phyloP scores from a whole-genome alignment of 2,329 filamentous ascomycete species.

The Coniochaeta ligniaria region DNA sequence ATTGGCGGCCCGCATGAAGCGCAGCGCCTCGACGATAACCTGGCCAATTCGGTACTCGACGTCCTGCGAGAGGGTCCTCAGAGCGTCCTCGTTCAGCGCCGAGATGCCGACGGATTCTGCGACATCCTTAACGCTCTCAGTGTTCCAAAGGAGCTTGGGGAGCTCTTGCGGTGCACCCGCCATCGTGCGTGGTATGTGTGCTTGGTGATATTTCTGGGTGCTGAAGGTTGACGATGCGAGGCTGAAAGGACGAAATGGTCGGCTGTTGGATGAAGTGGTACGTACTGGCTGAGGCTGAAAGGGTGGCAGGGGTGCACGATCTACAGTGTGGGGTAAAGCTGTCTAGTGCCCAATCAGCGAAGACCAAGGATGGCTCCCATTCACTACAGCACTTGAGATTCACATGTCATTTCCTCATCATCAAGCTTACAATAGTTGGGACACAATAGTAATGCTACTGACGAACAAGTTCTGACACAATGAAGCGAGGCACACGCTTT shows the following conservation, averaged over 20 bases:
- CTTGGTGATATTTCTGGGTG: neutral
- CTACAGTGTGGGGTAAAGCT: too few relatives aligned
- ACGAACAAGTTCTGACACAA: too few relatives aligned
- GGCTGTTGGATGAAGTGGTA: neutral
- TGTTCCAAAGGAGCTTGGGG: slow-evolving; percentile 76
- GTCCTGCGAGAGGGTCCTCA: slow-evolving; percentile 82
- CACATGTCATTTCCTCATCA: too few relatives aligned
- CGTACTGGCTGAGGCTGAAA: neutral
- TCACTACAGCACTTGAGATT: too few relatives aligned
- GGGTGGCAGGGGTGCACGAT: neutral
- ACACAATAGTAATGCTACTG: too few relatives aligned
- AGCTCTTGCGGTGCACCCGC: slow-evolving; percentile 19
- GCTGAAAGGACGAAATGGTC: neutral
- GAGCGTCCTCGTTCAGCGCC: slow-evolving; percentile 74
- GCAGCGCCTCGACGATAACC: slow-evolving; percentile 87
- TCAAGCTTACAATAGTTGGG: too few relatives aligned
- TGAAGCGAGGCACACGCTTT: too few relatives aligned
- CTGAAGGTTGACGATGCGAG: neutral
- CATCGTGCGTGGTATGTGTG: neutral
- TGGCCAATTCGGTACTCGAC: slow-evolving; percentile 93
- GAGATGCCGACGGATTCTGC: slow-evolving; percentile 91
- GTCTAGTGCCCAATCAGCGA: too few relatives aligned
- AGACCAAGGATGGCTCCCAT: too few relatives aligned
- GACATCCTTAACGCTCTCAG: slow-evolving; percentile 91
- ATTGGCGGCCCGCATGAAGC: slow-evolving; percentile 89